Evolutionary conservation across 805 yeast genomes (phyloP).

Genomic region (Osmozyma mogii): DNA sequence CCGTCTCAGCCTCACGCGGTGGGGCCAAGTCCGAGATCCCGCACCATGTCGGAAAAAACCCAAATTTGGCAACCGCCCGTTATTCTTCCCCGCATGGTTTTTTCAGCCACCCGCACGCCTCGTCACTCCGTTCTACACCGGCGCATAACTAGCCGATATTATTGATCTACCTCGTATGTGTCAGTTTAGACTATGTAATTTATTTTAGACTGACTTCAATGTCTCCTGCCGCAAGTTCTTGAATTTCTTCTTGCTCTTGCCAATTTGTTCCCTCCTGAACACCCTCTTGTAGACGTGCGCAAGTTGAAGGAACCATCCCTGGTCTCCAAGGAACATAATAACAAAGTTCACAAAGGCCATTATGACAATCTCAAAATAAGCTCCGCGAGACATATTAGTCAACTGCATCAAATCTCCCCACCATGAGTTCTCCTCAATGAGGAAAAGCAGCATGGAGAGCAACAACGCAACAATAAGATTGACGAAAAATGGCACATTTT

Average conservation of each 20-base stretch:
- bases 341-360: conserved; percentile 44
- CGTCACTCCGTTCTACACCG: no score
- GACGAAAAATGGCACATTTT: conserved; percentile 62
- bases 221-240: no score
- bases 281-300: conserved; percentile 32
- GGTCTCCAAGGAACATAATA: conserved; percentile 39
- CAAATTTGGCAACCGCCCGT: no score
- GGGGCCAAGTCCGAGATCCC: no score
- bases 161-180: no score
- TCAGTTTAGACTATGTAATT: no score
- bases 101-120: no score
- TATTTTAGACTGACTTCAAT: no score
- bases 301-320: conserved; percentile 31
- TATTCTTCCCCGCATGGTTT: no score
- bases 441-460: conserved; percentile 49
- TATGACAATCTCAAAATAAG: conserved; percentile 44
- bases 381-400: conserved; percentile 45
- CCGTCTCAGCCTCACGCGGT: no score
- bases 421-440: conserved; percentile 40
- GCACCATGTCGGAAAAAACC: no score
- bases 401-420: conserved; percentile 71
- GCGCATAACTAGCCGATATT: no score
- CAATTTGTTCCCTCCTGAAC: conserved; percentile 15
- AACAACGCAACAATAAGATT: conserved; percentile 47
- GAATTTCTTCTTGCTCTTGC: conserved; percentile 27